A percentile compares a stretch with the other conserved stretches of the same genome.
phyloP scores from a whole-genome alignment of 2,329 filamentous ascomycete genomes.

The Colletotrichum shisoi region DNA sequence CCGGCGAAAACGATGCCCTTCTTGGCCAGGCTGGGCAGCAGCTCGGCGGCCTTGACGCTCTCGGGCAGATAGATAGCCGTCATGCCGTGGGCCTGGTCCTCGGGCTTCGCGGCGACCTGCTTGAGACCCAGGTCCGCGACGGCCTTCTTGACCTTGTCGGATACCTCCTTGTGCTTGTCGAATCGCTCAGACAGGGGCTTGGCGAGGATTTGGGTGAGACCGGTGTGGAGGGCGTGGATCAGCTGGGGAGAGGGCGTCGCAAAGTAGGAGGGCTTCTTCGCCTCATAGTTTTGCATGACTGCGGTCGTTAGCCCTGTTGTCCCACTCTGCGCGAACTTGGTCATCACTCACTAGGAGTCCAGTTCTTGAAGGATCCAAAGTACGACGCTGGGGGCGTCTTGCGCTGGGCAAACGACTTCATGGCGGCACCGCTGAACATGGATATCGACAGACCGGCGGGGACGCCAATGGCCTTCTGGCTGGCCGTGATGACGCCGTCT shows the following conservation, averaged over 20 bases:
- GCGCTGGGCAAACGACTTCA: constrained; percentile 79
- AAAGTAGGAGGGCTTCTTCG: constrained; percentile 97
- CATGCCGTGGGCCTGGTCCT: constrained; percentile 96
- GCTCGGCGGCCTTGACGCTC: constrained; percentile 77
- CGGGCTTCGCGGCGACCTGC: constrained; percentile 83
- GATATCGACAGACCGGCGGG: constrained; percentile 93
- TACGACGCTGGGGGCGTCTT: constrained; percentile 86
- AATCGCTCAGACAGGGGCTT: constrained; percentile 83
- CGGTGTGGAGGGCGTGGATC: constrained; percentile 88
- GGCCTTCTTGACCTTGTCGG: constrained; percentile 85
- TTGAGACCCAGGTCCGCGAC: constrained; percentile 82
- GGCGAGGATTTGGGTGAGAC: constrained; percentile 84
- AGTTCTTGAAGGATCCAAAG: constrained; percentile 97
- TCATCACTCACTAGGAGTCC: constrained; percentile 77
- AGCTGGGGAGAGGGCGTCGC: constrained; percentile 95
- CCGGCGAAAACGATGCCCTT: constrained; percentile 94
- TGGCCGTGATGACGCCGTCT: constrained; percentile 91
- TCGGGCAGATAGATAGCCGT: constrained; percentile 96
- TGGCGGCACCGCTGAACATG: constrained; percentile 89
- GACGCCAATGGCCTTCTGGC: constrained; percentile 95
- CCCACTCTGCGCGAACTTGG: not conserved
- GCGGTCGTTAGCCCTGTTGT: constrained; percentile 13
- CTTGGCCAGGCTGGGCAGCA: constrained; percentile 84
- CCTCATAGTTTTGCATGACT: constrained; percentile 99
- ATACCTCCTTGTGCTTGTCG: constrained; percentile 78